phyloP scores from a whole-genome alignment of 495 filamentous ascomycete species.

The Aspergillus ostianus region DNA sequence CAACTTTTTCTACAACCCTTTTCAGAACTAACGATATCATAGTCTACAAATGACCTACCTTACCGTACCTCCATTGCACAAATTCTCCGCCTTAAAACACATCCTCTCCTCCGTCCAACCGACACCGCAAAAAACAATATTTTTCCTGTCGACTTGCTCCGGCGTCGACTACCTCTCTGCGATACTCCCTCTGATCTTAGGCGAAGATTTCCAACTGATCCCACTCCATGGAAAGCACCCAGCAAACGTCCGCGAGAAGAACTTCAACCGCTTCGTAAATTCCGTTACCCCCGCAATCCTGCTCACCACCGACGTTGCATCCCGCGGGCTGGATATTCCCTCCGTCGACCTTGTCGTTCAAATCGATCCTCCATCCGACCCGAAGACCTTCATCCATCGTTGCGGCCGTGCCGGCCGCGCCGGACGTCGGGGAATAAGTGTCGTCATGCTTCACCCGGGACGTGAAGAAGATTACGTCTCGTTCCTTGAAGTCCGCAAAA shows the following conservation, averaged over 20 bases:
- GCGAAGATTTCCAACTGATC: conserved; percentile 60
- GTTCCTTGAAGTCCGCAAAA: conserved; percentile 86
- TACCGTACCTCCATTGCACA: conserved; percentile 68
- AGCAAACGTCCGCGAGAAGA: conserved; percentile 74
- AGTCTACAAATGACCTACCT: conserved; percentile 90
- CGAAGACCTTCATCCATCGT: conserved; percentile 92
- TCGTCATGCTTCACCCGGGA: conserved; percentile 79
- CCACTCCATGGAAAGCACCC: conserved; percentile 89
- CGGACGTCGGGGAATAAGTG: conserved; percentile 78
- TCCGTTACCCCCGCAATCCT: conserved; percentile 67
- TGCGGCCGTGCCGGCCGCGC: conserved; percentile 91
- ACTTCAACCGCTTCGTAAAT: conserved; percentile 75
- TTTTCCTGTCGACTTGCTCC: conserved; percentile 92
- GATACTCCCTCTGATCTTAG: conserved; percentile 65
- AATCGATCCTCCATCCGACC: conserved; percentile 86
- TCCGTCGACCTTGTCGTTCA: conserved; percentile 93
- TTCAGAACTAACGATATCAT: background rate
- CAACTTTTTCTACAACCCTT: background rate
- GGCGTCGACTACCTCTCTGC: conserved; percentile 91
- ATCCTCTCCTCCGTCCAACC: conserved; percentile 68
- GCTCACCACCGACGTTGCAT: conserved; percentile 82
- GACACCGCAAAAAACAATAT: conserved; percentile 76
- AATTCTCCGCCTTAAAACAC: conserved; percentile 68
- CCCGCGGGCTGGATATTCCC: conserved; percentile 89
- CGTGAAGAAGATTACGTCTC: conserved; percentile 85